Conservation (phyloP, 73 alveolate species). For the Symbiodinium natans region DNA sequence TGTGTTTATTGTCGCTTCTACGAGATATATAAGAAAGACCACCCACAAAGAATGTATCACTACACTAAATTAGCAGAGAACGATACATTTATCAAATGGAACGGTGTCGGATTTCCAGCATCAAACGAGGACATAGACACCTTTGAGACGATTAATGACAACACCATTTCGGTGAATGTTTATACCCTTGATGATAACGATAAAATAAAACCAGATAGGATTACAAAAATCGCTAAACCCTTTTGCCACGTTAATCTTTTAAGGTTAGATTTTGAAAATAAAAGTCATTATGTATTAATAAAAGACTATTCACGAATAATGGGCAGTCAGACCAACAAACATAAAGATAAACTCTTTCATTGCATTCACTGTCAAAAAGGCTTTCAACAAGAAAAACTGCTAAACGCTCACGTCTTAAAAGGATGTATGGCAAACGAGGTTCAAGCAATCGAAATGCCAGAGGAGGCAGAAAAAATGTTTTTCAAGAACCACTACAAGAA, state of each 20-base stretch:
- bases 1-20: too few species aligned
- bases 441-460: constrained; percentile 47
- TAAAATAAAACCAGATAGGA: not conserved
- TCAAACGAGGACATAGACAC: not conserved
- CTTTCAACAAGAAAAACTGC: not conserved
- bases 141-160: not conserved
- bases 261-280: not conserved
- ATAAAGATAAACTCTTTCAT: not conserved
- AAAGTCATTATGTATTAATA: constrained; percentile 6
- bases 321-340: not conserved
- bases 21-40: not conserved
- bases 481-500: constrained; percentile 45
- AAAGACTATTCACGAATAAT: not conserved
- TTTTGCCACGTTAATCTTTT: not conserved
- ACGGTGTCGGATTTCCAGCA: not conserved
- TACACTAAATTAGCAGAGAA: not conserved
- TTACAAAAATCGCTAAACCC: not conserved
- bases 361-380: not conserved
- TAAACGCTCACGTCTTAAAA: not conserved
- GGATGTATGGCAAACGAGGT: constrained; percentile 60
- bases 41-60: not conserved
- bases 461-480: not conserved
- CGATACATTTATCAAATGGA: not conserved
- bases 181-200: constrained; percentile 10
- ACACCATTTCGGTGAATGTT: not conserved